Evolutionary conservation across 2,329 filamentous ascomycete species (phyloP), one percentile per base, ranked within the genome.

Genomic region (Dryadomyces quercivorus): DNA sequence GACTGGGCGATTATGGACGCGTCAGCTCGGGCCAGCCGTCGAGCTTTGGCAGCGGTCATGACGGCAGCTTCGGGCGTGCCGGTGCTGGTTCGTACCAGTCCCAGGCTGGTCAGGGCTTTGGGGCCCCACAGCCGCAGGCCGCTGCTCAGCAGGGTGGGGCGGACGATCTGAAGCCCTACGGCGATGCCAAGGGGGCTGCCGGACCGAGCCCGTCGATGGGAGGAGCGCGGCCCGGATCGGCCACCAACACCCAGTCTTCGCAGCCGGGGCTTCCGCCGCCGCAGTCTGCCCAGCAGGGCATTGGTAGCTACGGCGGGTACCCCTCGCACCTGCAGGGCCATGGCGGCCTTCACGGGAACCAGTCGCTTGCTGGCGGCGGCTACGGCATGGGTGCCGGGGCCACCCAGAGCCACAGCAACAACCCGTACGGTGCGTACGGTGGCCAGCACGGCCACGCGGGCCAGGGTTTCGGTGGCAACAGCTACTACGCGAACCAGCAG

Each of bases 151-250:
- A 70, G 7, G 67, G 72, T 9, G 69, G 66, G 10, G 64, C 64
- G 20, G 79, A 82, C 57, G 79, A 82, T 34, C 62, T 82, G 65
- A 82, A 82, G 72, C 76, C 76, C 0, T 82, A 78, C 56, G 75
- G 75, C 51, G 79, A 82, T 20, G 64, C 70, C 61, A 82, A 82
- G 72, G 63, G 71, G 18, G 69, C 69, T 10, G 70, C 74, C 43
- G 78, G 78, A 1, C 77, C 78, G 12, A 81, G 76, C 57, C 78
- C 79, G 46, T 77, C 78, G 3, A 70, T 82, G 15, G 73, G 71
- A 31, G 74, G 75, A 22, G 71, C 70, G n/a, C 77, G 79, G 16
- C 79, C 79, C 7, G 78, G 78, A 48, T 82, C 79, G 36, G 78
- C 78, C 13, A 71, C 77, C 7, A 80, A 80, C 66, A 75, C 71